Percentiles rank a stretch among this genome's conserved stretches.
phyloP scores from a whole-genome alignment of 2,329 filamentous ascomycete species.

The Hymenoscyphus albidus region DNA sequence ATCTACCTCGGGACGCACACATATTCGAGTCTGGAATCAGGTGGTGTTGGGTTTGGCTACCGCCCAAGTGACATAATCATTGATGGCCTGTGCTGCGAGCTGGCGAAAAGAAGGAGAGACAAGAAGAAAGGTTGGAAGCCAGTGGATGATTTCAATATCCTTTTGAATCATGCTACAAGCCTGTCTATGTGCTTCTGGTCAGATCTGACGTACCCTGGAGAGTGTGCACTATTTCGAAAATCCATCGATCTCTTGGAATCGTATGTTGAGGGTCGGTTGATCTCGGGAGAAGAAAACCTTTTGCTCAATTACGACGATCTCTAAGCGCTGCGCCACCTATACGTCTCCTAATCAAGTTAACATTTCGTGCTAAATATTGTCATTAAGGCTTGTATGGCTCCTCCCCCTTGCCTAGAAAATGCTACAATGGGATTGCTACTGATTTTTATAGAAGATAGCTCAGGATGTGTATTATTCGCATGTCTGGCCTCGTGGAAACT shows the following conservation, averaged over 20 bases:
- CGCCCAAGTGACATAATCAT: neutral
- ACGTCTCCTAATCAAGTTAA: too few relatives aligned
- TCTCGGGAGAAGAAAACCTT: neutral
- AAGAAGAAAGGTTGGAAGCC: neutral
- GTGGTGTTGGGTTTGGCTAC: neutral
- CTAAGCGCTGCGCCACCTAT: neutral
- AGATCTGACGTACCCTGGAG: neutral
- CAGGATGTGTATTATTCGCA: too few relatives aligned
- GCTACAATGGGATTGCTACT: too few relatives aligned
- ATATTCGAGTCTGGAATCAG: neutral
- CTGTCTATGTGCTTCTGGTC: neutral
- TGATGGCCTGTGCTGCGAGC: neutral
- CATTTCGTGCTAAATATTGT: too few relatives aligned
- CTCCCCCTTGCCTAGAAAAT: too few relatives aligned
- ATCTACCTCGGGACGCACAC: neutral
- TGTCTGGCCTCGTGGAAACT: too few relatives aligned
- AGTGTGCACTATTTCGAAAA: neutral
- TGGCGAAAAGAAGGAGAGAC: neutral
- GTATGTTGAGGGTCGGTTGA: neutral
- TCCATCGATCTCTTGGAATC: neutral
- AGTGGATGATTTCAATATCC: neutral
- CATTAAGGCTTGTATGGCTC: too few relatives aligned
- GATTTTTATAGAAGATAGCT: too few relatives aligned
- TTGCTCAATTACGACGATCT: neutral
- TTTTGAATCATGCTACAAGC: neutral